phyloP scores from a whole-genome alignment of 352 stramenopile species.

The Peronospora destructor region DNA sequence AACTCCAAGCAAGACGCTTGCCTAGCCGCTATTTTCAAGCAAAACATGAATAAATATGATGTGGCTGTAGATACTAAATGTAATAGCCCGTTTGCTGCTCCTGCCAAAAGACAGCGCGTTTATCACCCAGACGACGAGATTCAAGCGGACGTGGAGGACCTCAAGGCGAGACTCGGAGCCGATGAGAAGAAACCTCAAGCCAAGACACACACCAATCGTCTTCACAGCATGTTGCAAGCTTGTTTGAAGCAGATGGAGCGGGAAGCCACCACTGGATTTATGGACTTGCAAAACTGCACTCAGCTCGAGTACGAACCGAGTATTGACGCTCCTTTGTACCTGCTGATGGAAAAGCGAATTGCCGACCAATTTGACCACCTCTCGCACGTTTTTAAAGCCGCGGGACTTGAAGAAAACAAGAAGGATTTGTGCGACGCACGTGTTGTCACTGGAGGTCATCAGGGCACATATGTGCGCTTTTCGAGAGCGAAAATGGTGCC shows the following conservation, averaged over 20 bases:
- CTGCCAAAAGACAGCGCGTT: conserved; percentile 2
- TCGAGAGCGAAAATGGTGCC: conserved; percentile 24
- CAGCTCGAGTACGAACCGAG: conserved; percentile 25
- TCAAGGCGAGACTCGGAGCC: conserved; percentile 15
- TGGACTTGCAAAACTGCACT: neutral
- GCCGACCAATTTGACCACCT: conserved; percentile 19
- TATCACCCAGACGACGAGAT: conserved; percentile 13
- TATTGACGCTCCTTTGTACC: conserved; percentile 19
- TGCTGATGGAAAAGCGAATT: conserved; percentile 18
- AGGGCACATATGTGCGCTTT: conserved; percentile 34
- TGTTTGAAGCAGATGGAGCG: conserved; percentile 11
- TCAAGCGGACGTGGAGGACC: conserved; percentile 21
- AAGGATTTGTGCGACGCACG: conserved; percentile 13
- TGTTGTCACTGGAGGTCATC: conserved; percentile 17
- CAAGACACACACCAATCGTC: conserved; percentile 7
- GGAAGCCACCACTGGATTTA: neutral
- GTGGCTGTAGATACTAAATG: conserved; percentile 9
- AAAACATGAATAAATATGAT: conserved; percentile 17
- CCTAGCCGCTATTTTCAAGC: conserved; percentile 19
- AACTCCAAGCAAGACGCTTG: conserved; percentile 15
- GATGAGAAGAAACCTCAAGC: conserved; percentile 2
- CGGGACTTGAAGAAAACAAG: conserved; percentile 18
- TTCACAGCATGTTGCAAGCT: conserved; percentile 16
- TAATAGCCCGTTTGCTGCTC: conserved; percentile 15
- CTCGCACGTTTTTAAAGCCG: conserved; percentile 23